Base-by-base conservation (phyloP, 2,329 filamentous ascomycete genomes). In the Lachnellula occidentalis region DNA sequence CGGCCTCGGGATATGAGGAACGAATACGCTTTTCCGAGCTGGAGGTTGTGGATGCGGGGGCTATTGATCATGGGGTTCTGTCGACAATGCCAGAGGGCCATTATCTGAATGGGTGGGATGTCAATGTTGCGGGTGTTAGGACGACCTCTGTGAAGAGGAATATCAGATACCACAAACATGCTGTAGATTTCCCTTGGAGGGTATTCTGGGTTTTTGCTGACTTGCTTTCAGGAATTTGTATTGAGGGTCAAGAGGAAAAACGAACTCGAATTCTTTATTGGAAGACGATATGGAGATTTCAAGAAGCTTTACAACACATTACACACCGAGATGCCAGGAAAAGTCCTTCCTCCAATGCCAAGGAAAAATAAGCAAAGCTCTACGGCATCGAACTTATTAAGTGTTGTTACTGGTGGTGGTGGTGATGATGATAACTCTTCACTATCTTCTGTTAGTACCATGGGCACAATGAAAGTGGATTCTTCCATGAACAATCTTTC, bases 1-100 rank as follows among this genome's bases (percentile, higher is more conserved):
- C 94, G 1, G 91, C 94, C 4, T 96, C 92, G 4, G 94, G 94
- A 2, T 99, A 97, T 69, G 94, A 99, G 72, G 94, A 99, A 76
- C 84, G 94, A 55, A 96, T 99, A 67, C 84, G 91, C 49, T 99
- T 99, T 70, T 90, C 91, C 1, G 94, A 99, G 73, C 87, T 99
- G 73, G 94, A 99, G 68, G 91, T 97, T 22, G 90, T 99, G 27
- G 94, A 99, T 67, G 83, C 90, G 60, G 88, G 90, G 52, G 92
- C 94, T 43, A 95, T 96, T 67, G 92, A 96, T 56, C 88, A 90
- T 21, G 92, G 94, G 0, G 78, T 99, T 50, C 79, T 95, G 56
- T 83, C 91, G 56, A 95, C 92, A 43, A 77, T 92, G 59, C 94
- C 94, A 0, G 90, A 96, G 70, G 94, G 94, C 4, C 87, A 96